Base-by-base conservation (phyloP, 2,329 filamentous ascomycete species). In the Paramyrothecium sp. region DNA sequence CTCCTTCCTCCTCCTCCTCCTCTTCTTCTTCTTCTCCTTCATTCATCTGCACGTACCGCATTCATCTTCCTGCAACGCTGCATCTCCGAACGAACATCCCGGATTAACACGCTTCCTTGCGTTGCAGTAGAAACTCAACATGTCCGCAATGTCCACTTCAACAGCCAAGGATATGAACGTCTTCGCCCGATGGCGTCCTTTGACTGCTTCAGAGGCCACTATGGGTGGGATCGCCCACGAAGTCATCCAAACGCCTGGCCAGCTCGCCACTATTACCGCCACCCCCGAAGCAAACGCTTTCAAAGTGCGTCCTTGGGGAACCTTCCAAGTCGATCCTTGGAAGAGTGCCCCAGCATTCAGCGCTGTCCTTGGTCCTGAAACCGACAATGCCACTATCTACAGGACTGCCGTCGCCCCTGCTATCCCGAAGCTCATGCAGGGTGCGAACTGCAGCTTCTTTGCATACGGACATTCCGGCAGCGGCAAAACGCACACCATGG, bases 361-460 rank as follows among this genome's bases (percentile, higher is more conserved):
- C 13, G 26, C 56, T 7, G 62, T 75, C 5, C 73, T 71, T 49
- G 58, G 66, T 12, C 54, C 57, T 0, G 60, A 60, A 16, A 57
- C 64, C 46, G 59, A 62, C 55, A 70, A 69, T 54, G 57, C 58
- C 3, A 52, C 21, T 7, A 59, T 69, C 7, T 71, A 65, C 57
- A 54, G 66, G 13, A 56, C 56, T 46, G 61, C 72, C 4, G 71
- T 78, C 3, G 64, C 65, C 11, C 72, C 75, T 3, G 65, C 64
- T 1, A 53, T 78, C 1, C 67, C 71, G 2, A 53, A 59, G 10
- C 66, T 78, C 7, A 56, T 78, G 38, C 46, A 63, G 10, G 75
- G 75, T 1, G 63, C 61, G 19, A 72, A 60, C 11, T 76, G 73
- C 66, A 78, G 71, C 54, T 73, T 50, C 47, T 50, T 50, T 13